Evolutionary conservation across 2,329 filamentous ascomycete species (phyloP).

Genomic region (Grosmannia serpens): DNA sequence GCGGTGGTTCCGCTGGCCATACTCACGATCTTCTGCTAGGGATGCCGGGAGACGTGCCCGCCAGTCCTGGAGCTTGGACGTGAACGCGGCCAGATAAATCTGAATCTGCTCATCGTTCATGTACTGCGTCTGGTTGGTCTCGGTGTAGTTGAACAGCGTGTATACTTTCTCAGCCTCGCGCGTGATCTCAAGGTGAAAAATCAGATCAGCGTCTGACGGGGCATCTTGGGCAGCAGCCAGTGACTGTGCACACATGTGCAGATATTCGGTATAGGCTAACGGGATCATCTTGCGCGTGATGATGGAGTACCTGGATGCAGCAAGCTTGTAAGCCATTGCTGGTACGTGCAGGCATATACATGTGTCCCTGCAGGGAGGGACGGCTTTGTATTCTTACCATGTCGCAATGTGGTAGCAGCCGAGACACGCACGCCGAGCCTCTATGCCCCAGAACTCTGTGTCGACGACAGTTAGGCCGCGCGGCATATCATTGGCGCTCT

Average conservation of each 20-base stretch:
- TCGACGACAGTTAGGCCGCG: background rate
- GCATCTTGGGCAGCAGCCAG: background rate
- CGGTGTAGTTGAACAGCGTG: conserved; percentile 5
- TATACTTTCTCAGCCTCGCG: conserved; percentile 1
- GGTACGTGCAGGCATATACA: background rate
- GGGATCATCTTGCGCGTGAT: conserved; percentile 2
- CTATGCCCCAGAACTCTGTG: background rate
- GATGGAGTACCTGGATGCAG: background rate
- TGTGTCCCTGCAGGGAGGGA: background rate
- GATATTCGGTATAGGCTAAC: conserved; percentile 1
- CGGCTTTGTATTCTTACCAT: background rate
- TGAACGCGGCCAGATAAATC: conserved; percentile 1
- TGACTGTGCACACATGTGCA: background rate
- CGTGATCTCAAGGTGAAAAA: conserved; percentile 2
- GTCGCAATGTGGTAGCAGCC: conserved; percentile 5
- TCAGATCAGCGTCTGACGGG: background rate
- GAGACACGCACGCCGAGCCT: conserved; percentile 1
- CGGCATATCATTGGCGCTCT: background rate
- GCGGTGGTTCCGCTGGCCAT: background rate
- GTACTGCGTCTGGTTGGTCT: background rate
- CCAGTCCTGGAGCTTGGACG: background rate
- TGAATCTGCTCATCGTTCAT: conserved; percentile 5
- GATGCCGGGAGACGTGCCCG: background rate
- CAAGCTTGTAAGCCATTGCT: background rate
- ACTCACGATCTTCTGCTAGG: background rate